Percentiles rank a stretch among this genome's conserved stretches.
These are phyloP conservation scores for Starmerella powellii DNA, from an alignment of 805 yeast species.

Conservation along the genomic window DNA sequence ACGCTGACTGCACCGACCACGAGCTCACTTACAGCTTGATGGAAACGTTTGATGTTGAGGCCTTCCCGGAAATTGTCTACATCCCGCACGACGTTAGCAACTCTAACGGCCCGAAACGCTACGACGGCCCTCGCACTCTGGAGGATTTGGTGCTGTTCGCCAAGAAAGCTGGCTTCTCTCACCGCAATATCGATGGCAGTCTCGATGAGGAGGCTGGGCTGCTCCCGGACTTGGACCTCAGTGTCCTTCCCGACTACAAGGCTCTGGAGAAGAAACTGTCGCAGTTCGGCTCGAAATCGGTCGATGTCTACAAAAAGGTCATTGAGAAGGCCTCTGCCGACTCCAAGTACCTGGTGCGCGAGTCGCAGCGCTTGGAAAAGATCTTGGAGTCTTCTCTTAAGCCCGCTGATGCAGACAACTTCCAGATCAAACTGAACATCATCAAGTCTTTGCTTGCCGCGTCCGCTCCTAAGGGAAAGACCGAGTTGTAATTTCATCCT, in stretches of 20 bases:
- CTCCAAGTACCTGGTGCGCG: slow-evolving; percentile 34
- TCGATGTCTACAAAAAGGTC: slow-evolving; percentile 24
- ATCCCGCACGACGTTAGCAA: slow-evolving; percentile 28
- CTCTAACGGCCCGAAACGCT: slow-evolving; percentile 27
- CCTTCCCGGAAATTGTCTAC: slow-evolving; percentile 46
- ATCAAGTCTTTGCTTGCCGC: slow-evolving; percentile 28
- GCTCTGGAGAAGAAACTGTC: slow-evolving; percentile 27
- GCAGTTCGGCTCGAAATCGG: slow-evolving; percentile 14
- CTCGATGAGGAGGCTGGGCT: slow-evolving; percentile 34
- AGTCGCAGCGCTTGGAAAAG: slow-evolving; percentile 36
- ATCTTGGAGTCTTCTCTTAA: slow-evolving; percentile 33
- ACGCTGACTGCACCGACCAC: slow-evolving; percentile 38
- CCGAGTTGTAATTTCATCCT: slow-evolving; percentile 22
- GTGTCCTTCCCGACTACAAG: slow-evolving; percentile 14
- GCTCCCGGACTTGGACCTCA: slow-evolving; percentile 29
- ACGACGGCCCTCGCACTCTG: slow-evolving; percentile 40
- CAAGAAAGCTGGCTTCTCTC: slow-evolving; percentile 30
- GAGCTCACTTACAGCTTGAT: slow-evolving; percentile 32
- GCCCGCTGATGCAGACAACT: slow-evolving; percentile 38
- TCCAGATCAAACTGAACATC: slow-evolving; percentile 42
- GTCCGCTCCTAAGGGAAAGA: slow-evolving; percentile 9
- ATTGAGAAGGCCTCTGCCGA: slow-evolving; percentile 25
- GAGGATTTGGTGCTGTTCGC: slow-evolving; percentile 42
- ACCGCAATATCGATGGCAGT: slow-evolving; percentile 35
- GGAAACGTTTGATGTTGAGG: slow-evolving; percentile 33